Base-by-base conservation (phyloP, 2,329 filamentous ascomycete genomes). In the Microcyclosporella mali region DNA sequence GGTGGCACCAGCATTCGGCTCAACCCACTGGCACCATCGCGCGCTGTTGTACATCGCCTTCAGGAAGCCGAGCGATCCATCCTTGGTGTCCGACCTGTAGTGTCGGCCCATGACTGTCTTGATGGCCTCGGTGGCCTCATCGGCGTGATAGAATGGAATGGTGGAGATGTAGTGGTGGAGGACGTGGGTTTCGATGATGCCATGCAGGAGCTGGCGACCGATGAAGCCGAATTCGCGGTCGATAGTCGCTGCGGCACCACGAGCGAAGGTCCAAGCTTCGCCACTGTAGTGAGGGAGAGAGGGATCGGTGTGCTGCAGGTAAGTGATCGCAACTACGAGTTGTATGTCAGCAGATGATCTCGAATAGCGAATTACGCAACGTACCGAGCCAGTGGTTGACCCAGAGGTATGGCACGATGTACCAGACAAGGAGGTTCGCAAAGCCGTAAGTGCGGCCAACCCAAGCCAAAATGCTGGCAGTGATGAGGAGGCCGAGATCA, bases 311-410 rank as follows among this genome's bases (percentile, higher is more conserved):
- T 97, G 90, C 71, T 97, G 90, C 51, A 97, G 81, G 78, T 82
- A 97, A 56, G 90, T 97, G 68, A 97, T 97, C 66, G 89, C 89
- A 56, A 97, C 89, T 90, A 57, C 19, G 21, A 30, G 16, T 10
- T 33, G 6, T 33, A 31, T 17, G 46, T 40, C 41, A 42, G 37
- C 33, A 41, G 30, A 31, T 39, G 17, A 16, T 14, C 11, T n/a
- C 30, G 18, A 33, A 7, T 35, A 28, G 6, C 12, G 29, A 10
- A n/a, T 14, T 18, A 18, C 27, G 16, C 18, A 21, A 77, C 85
- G 77, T 81, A 92, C 87, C 86, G 43, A 97, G 84, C 90, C 90
- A 97, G 79, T 95, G 88, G 79, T 97, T 94, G 43, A 95, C 89
- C 90, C 90, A 95, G 49, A 95, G 75, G 67, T 97, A 98, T 29